These are phyloP conservation scores for Cucumis variabilis DNA, from an alignment of 331 rosid species.

Conservation along the genomic window DNA sequence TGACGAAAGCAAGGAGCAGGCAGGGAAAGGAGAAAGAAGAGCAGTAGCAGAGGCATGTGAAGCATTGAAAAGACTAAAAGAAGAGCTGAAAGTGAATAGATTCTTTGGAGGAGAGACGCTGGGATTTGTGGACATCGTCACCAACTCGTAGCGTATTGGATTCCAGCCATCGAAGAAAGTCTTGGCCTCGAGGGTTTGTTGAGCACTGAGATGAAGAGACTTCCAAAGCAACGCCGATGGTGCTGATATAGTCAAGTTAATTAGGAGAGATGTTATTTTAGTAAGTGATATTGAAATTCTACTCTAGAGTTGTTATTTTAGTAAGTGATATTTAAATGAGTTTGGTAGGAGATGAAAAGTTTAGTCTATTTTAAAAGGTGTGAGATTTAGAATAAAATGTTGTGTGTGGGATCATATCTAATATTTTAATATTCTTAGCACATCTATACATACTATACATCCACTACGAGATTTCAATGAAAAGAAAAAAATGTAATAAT, in stretches of 20 bases:
- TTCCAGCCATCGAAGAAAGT: neutral
- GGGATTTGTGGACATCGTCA: neutral
- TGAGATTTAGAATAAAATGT: too few relatives aligned
- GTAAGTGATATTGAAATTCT: too few relatives aligned
- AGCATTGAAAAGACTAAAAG: constrained; percentile 46
- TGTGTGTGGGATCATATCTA: too few relatives aligned
- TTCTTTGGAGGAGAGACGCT: constrained; percentile 60
- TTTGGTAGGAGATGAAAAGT: too few relatives aligned
- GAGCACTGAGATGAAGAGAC: constrained; percentile 33
- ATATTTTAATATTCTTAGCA: too few relatives aligned
- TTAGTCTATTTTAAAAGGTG: too few relatives aligned
- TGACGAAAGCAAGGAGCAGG: constrained; percentile 40
- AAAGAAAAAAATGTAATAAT: too few relatives aligned
- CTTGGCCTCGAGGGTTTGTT: constrained; percentile 15
- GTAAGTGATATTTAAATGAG: too few relatives aligned
- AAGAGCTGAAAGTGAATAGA: constrained; percentile 52
- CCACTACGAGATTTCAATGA: too few relatives aligned
- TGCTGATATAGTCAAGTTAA: neutral
- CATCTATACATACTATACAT: too few relatives aligned
- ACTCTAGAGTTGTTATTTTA: too few relatives aligned
- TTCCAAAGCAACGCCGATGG: constrained; percentile 62
- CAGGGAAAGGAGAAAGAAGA: constrained; percentile 46
- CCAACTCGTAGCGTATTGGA: neutral
- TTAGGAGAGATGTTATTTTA: too few relatives aligned
- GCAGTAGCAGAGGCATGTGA: constrained; percentile 46